A percentile compares a stretch with the other conserved stretches of the same genome.
Conservation (phyloP, 2,329 filamentous ascomycete genomes). For the Cordyceps farinosa region DNA sequence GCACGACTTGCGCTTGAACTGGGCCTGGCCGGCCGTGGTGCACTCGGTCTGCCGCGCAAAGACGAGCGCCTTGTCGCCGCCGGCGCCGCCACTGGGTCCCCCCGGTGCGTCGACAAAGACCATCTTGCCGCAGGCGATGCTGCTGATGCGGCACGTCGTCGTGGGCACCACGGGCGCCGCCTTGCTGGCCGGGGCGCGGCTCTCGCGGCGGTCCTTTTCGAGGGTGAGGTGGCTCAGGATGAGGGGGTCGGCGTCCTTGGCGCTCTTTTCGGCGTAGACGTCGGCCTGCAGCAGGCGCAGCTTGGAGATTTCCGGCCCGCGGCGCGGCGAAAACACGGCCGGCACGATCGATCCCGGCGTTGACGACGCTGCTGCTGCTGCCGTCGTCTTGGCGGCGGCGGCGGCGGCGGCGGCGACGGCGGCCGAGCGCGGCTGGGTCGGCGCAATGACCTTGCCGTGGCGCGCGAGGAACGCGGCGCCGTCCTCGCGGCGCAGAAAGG, state of each 20-base stretch:
- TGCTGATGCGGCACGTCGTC: slow-evolving; percentile 20
- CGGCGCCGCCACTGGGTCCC: too few relatives aligned
- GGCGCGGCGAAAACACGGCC: background rate
- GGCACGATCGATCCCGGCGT: background rate
- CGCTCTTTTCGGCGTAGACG: slow-evolving; percentile 34
- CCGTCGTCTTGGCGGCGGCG: background rate
- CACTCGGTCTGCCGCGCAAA: slow-evolving; percentile 42
- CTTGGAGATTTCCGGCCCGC: slow-evolving; percentile 24
- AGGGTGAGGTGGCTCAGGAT: slow-evolving; percentile 27
- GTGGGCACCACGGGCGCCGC: background rate
- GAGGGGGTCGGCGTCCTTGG: slow-evolving; percentile 27
- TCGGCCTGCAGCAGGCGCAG: slow-evolving; percentile 29
- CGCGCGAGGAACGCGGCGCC: slow-evolving; percentile 40
- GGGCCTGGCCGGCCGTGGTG: slow-evolving; percentile 34
- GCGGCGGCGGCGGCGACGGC: background rate
- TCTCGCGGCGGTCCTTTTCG: slow-evolving; percentile 24
- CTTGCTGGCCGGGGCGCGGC: background rate
- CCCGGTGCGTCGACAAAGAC: slow-evolving; percentile 31
- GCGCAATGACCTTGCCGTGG: slow-evolving; percentile 30
- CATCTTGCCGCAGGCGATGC: slow-evolving; percentile 47
- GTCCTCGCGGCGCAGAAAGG: slow-evolving; percentile 40
- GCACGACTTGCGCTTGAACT: slow-evolving; percentile 43
- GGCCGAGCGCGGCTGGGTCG: slow-evolving; percentile 16
- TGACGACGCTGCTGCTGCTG: background rate
- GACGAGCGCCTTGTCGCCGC: slow-evolving; percentile 29